These are phyloP conservation scores for Suillus subaureus DNA, from an alignment of 768 basidiomycete genomes.

Conservation along the genomic window DNA sequence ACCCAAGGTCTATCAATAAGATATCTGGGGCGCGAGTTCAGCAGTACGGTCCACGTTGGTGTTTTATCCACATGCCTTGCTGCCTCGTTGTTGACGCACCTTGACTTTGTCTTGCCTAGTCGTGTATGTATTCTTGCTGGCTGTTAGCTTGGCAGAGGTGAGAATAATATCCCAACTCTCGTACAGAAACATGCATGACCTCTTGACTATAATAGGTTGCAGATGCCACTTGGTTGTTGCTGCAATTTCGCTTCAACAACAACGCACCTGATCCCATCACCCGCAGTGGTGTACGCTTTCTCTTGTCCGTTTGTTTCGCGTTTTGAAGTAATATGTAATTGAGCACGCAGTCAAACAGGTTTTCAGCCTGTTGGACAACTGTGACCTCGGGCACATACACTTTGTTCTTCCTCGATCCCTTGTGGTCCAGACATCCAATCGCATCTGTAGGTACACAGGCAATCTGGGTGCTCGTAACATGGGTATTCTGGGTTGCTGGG, in stretches of 20 bases:
- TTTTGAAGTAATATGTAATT: slow-evolving; percentile 4
- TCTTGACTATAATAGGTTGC: slow-evolving; percentile 42
- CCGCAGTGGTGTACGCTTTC: slow-evolving; percentile 46
- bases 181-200: slow-evolving; percentile 9
- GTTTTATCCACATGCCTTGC: background rate
- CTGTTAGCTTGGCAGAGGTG: slow-evolving; percentile 52
- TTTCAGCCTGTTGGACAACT: slow-evolving; percentile 62
- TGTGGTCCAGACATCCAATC: slow-evolving; percentile 53
- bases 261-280: slow-evolving; percentile 51
- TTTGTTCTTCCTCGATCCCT: slow-evolving; percentile 62
- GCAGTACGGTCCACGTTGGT: slow-evolving; percentile 56
- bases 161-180: background rate
- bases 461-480: slow-evolving; percentile 60
- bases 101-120: slow-evolving; percentile 30
- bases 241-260: slow-evolving; percentile 55
- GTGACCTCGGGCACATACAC: slow-evolving; percentile 53
- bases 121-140: slow-evolving; percentile 53
- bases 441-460: slow-evolving; percentile 61
- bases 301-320: slow-evolving; percentile 44
- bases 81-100: slow-evolving; percentile 22
- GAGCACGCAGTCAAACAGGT: slow-evolving; percentile 38
- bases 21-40: slow-evolving; percentile 46
- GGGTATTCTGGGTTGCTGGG: slow-evolving; percentile 63
- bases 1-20: slow-evolving; percentile 54
- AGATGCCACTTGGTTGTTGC: slow-evolving; percentile 57